Percentiles rank a stretch among this genome's conserved stretches.
Conservation (phyloP, 805 yeast species). For the Kodamaea laetipori region DNA sequence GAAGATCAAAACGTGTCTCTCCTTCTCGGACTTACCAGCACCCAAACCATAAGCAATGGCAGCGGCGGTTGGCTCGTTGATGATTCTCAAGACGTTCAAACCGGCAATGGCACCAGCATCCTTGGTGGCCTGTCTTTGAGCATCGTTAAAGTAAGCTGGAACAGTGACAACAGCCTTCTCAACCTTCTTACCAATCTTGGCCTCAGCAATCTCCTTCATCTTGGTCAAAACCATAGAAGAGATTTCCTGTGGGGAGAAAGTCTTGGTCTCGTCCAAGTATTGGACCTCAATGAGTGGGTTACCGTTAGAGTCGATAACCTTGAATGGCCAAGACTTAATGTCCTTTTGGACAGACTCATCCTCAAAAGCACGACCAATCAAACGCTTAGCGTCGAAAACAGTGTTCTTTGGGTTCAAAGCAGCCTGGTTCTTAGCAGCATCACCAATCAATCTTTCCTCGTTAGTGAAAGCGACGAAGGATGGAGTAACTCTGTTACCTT, state of each 20-base stretch:
- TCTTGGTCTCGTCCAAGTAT: constrained; percentile 49
- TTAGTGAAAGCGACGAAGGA: constrained; percentile 51
- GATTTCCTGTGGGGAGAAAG: constrained; percentile 51
- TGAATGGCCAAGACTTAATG: constrained; percentile 51
- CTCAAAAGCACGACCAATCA: constrained; percentile 61
- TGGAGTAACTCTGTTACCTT: constrained; percentile 55
- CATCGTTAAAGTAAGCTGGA: constrained; percentile 53
- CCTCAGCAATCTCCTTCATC: constrained; percentile 78
- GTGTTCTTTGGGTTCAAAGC: constrained; percentile 53
- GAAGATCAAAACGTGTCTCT: constrained; percentile 78
- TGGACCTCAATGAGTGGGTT: constrained; percentile 51
- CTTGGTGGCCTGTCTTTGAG: constrained; percentile 54
- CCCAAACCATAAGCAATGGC: constrained; percentile 95
- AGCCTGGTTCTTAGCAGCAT: constrained; percentile 54
- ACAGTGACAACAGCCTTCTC: constrained; percentile 52
- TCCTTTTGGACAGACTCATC: constrained; percentile 63
- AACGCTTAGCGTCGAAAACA: constrained; percentile 53
- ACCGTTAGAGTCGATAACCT: constrained; percentile 46
- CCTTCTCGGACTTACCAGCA: constrained; percentile 57
- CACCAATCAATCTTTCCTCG: constrained; percentile 55
- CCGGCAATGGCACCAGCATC: constrained; percentile 56
- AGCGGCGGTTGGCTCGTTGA: constrained; percentile 78
- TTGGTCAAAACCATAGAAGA: constrained; percentile 52
- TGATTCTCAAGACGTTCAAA: constrained; percentile 50
- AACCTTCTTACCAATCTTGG: constrained; percentile 79